A percentile compares a stretch with the other conserved stretches of the same genome.
These are phyloP conservation scores for Bolboschoenoplectus hybrid DNA, from an alignment of 202 grass and related monocot genomes.

Conservation along the genomic window DNA sequence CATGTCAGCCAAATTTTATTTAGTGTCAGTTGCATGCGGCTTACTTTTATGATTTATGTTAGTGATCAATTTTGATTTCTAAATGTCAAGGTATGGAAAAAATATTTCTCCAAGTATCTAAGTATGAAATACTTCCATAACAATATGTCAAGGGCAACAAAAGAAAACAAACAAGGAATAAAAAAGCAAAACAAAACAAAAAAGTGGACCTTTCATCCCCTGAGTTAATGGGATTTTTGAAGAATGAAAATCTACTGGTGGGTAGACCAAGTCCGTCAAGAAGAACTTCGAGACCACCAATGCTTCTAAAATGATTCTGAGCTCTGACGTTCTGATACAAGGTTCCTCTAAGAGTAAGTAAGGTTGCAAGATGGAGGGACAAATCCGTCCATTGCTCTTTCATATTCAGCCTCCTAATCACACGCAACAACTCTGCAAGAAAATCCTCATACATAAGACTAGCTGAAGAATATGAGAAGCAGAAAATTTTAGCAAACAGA, in stretches of 20 bases:
- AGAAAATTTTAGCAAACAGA: not conserved
- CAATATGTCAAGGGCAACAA: conserved; percentile 27
- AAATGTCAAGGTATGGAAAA: not conserved
- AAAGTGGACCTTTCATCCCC: conserved; percentile 65
- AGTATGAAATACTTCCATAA: conserved; percentile 15
- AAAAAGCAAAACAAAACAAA: conserved; percentile 6
- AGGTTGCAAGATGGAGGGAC: conserved; percentile 80
- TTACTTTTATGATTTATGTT: conserved; percentile 25
- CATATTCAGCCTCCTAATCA: conserved; percentile 71
- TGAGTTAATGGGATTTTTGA: conserved; percentile 54
- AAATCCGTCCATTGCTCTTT: conserved; percentile 78
- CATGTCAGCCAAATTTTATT: conserved; percentile 25
- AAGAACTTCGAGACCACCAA: conserved; percentile 85
- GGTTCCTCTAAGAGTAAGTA: conserved; percentile 68
- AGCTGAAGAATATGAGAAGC: conserved; percentile 40
- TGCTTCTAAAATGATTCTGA: conserved; percentile 97
- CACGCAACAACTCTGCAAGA: conserved; percentile 80
- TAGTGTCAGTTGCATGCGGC: conserved; percentile 9
- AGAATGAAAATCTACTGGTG: conserved; percentile 71
- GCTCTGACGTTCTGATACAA: conserved; percentile 73
- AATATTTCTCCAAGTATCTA: conserved; percentile 23
- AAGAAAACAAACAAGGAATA: conserved; percentile 28
- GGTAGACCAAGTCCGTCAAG: conserved; percentile 86
- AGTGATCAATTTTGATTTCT: not conserved
- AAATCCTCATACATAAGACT: conserved; percentile 37